Percentiles rank a stretch among this genome's conserved stretches.
Evolutionary conservation across 164 flowering plant species (phyloP).

Genomic region (Tinospora cordifolia): DNA sequence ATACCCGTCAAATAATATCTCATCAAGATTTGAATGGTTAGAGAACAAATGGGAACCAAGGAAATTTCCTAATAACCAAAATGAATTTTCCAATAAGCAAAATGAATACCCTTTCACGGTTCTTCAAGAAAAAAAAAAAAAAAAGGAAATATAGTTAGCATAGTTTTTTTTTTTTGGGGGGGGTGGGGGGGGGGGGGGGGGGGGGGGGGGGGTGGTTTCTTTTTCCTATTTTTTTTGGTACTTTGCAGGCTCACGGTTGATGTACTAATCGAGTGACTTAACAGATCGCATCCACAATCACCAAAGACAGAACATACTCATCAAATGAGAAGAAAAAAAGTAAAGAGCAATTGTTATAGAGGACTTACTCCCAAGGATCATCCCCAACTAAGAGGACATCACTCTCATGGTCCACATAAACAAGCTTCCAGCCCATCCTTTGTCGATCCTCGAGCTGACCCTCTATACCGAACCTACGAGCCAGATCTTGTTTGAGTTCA

Average conservation of each 20-base stretch:
- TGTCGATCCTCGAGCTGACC: conserved; percentile 91
- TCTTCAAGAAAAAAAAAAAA: too few relatives aligned
- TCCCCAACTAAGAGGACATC: conserved; percentile 94
- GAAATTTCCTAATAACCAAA: too few relatives aligned
- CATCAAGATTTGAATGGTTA: not conserved
- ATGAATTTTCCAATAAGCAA: too few relatives aligned
- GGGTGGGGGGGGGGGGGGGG: too few relatives aligned
- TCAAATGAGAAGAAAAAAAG: not conserved
- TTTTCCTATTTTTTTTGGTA: too few relatives aligned
- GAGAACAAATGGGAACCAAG: not conserved
- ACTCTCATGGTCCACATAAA: conserved; percentile 85
- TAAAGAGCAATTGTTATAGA: not conserved
- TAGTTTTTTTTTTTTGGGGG: too few relatives aligned
- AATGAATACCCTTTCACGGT: too few relatives aligned
- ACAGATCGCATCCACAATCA: not conserved
- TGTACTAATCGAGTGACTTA: not conserved
- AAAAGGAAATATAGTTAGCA: too few relatives aligned
- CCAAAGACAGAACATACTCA: not conserved
- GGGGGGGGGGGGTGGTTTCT: too few relatives aligned
- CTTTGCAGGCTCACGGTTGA: not conserved
- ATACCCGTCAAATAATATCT: not conserved
- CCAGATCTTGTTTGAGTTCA: conserved; percentile 90
- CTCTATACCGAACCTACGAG: conserved; percentile 95
- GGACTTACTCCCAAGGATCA: conserved; percentile 99
- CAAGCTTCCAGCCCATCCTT: conserved; percentile 90